These are phyloP conservation scores for Alternaria dauci DNA, from an alignment of 2,329 filamentous ascomycete species.

Conservation along the genomic window DNA sequence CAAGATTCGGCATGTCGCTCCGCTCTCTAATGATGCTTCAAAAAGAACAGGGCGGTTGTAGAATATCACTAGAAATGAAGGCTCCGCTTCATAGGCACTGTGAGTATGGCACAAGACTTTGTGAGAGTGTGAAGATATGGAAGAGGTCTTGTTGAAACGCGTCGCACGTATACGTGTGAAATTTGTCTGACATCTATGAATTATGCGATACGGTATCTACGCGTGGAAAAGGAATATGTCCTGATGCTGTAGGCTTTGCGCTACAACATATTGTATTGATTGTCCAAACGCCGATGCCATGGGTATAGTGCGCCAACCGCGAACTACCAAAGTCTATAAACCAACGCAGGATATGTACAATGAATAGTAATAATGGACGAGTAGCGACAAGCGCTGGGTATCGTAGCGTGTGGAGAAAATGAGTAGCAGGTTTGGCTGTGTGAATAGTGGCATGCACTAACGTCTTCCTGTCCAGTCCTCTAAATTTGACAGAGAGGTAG, in stretches of 20 bases:
- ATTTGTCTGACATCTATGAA: neutral
- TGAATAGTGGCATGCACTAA: neutral
- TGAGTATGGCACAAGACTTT: neutral
- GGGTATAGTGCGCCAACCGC: neutral
- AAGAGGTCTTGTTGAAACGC: neutral
- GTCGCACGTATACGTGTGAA: neutral
- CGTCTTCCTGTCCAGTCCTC: too few relatives aligned
- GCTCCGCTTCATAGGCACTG: neutral
- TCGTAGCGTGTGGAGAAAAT: neutral
- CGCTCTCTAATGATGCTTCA: neutral
- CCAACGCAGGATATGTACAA: neutral
- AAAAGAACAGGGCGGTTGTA: neutral
- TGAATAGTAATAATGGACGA: neutral
- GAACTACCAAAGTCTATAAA: neutral
- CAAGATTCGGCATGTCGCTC: neutral
- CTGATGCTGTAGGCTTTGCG: neutral
- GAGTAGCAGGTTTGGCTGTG: neutral
- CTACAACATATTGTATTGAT: neutral
- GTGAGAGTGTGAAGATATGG: neutral
- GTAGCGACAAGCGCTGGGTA: neutral
- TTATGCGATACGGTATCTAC: neutral
- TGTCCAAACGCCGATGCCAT: neutral
- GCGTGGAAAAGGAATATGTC: neutral
- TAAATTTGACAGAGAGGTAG: neutral
- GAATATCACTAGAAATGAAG: neutral